Base-by-base conservation (phyloP, 768 basidiomycete species). In the Peribolospora kevripleyi region DNA sequence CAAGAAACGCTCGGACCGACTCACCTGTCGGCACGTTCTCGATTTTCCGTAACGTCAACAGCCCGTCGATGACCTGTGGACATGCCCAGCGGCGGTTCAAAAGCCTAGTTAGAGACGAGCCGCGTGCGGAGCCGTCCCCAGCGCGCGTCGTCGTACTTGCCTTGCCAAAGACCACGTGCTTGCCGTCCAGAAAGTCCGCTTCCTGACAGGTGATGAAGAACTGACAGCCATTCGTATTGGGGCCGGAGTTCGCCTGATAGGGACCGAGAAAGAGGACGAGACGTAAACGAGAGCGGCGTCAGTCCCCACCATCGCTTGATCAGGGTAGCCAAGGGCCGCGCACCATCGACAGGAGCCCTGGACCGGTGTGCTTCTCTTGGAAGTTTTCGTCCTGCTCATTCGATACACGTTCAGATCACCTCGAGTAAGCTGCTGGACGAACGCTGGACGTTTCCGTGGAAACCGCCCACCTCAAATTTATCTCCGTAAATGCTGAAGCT, bases 121-220 rank as follows among this genome's bases (percentile, higher is more conserved):
- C 25, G 25, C 25, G 25, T 25, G 25, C 25, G 25, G 25, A 25
- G 25, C 25, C 25, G 25, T 25, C 25, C 25, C 25, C 25, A 25
- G 25, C 25, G 25, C 25, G 25, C 25, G 25, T 25, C 25, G 25
- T 25, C 25, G 25, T 25, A 25, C 25, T 25, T 25, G 25, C 25
- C 60, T 75, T 79, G 5, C 87, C 87, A 62, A 93, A 93, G 2
- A 90, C 86, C 61, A 88, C 82, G 65, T 91, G 87, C 67, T 90
- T 86, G 79, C 84, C 58, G 65, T 98, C 90, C 48, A 98, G 76
- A 68, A 97, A 97, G 58, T 90, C 85, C 59, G 90, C 91, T 61
- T 84, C 82, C 7, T 79, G 84, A 2, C 85, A 88, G 0, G 93
- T 98, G 65, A 98, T 80, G 73, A 98, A 98, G 72, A 97, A 98